phyloP scores from a whole-genome alignment of 345 rosid genomes.

The Litchi chinensis region DNA sequence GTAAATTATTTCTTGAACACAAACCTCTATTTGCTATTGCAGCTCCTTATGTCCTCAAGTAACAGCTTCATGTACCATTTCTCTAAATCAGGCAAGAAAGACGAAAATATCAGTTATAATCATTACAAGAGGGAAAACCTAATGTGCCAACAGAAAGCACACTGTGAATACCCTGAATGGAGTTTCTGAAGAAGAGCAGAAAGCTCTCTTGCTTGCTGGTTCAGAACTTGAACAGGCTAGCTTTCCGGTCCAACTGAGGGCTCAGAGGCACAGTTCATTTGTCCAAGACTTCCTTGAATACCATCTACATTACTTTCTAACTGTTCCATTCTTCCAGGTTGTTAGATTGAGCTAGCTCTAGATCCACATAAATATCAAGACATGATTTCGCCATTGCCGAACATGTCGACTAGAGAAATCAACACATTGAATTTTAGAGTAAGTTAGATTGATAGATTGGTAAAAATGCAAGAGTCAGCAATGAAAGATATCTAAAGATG shows the following conservation, averaged over 20 bases:
- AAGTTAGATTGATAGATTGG: not conserved
- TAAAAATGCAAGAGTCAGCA: not conserved
- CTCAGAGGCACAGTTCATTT: constrained; percentile 43
- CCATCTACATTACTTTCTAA: constrained; percentile 58
- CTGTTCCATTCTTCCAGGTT: constrained; percentile 66
- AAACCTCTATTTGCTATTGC: constrained; percentile 92
- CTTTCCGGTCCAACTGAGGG: constrained; percentile 63
- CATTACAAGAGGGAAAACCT: constrained; percentile 2
- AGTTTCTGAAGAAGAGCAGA: constrained; percentile 95
- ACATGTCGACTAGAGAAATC: constrained; percentile 78
- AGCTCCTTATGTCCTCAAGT: constrained; percentile 89
- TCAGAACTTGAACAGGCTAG: constrained; percentile 91
- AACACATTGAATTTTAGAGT: not conserved
- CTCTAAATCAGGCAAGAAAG: constrained; percentile 48
- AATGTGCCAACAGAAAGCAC: constrained; percentile 5
- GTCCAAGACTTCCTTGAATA: constrained; percentile 61
- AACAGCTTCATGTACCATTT: constrained; percentile 84
- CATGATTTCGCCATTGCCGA: constrained; percentile 98
- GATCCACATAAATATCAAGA: constrained; percentile 95
- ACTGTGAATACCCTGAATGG: constrained; percentile 70
- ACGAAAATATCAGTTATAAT: constrained; percentile 10
- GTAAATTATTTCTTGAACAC: constrained; percentile 1
- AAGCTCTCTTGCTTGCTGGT: constrained; percentile 87
- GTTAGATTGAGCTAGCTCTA: constrained; percentile 69
- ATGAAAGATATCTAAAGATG: not conserved